Percentiles rank a stretch among this genome's conserved stretches.
These are phyloP conservation scores for Clarireedia monteithiana DNA, from an alignment of 2,329 filamentous ascomycete species.

Conservation along the genomic window DNA sequence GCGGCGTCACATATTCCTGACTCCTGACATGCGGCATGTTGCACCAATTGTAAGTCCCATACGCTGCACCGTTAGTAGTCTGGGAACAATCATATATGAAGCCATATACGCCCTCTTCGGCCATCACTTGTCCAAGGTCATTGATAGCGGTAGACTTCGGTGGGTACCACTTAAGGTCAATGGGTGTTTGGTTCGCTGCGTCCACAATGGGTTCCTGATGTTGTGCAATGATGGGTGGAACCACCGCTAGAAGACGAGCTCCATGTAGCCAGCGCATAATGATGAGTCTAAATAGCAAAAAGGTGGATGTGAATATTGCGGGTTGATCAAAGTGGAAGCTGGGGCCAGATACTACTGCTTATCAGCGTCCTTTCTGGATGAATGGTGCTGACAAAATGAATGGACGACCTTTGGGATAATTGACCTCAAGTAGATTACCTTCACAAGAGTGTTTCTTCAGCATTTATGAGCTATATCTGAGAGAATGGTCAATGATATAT, in stretches of 20 bases:
- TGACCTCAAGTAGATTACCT: too few relatives aligned
- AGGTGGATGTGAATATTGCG: too few relatives aligned
- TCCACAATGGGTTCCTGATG: not conserved
- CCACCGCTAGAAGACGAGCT: not conserved
- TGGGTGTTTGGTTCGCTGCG: not conserved
- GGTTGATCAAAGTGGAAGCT: too few relatives aligned
- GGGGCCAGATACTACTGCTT: too few relatives aligned
- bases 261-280: not conserved
- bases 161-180: constrained; percentile 44
- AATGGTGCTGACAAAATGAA: too few relatives aligned
- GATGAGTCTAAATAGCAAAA: not conserved
- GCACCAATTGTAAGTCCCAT: constrained; percentile 71
- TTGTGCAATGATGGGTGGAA: not conserved
- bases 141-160: constrained; percentile 51
- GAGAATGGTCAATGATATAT: too few relatives aligned
- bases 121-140: constrained; percentile 49
- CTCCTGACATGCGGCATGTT: constrained; percentile 69
- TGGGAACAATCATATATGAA: constrained; percentile 65
- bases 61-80: constrained; percentile 42
- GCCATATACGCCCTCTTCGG: constrained; percentile 57
- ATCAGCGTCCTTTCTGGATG: too few relatives aligned
- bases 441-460: too few relatives aligned
- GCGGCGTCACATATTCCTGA: constrained; percentile 51
- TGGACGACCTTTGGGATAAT: too few relatives aligned
- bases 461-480: too few relatives aligned